A percentile compares a stretch with the other conserved stretches of the same genome.
These are phyloP conservation scores for Waltiozyma solani DNA, from an alignment of 1,139 yeast species.

Conservation along the genomic window DNA sequence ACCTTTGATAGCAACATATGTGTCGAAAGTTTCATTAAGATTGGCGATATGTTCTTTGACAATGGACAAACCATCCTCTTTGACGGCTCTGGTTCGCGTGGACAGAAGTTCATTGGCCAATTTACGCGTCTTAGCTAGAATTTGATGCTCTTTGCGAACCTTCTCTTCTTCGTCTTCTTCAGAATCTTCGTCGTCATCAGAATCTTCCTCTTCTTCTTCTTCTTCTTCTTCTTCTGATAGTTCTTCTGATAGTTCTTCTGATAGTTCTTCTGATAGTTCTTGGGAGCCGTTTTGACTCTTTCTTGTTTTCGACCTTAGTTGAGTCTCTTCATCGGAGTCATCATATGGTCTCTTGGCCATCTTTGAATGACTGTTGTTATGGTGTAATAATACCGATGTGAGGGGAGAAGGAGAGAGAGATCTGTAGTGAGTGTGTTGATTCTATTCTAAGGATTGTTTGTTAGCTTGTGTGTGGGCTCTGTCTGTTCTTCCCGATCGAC, in stretches of 20 bases:
- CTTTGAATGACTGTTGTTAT: too few relatives aligned
- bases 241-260: slow-evolving; percentile 8
- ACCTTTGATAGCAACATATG: slow-evolving; percentile 20
- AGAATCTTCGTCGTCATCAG: slow-evolving; percentile 10
- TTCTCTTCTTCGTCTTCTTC: slow-evolving; percentile 13
- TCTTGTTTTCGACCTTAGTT: slow-evolving; percentile 1
- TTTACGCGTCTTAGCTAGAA: slow-evolving; percentile 13
- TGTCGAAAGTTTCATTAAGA: slow-evolving; percentile 28
- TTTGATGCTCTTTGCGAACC: slow-evolving; percentile 10
- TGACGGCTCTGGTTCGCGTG: slow-evolving; percentile 29
- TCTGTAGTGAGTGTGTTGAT: too few relatives aligned
- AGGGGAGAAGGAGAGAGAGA: too few relatives aligned
- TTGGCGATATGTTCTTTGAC: slow-evolving; percentile 25
- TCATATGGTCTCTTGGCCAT: neutral
- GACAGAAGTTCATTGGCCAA: slow-evolving; percentile 20
- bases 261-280: slow-evolving; percentile 1
- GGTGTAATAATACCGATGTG: too few relatives aligned
- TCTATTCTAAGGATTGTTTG: too few relatives aligned
- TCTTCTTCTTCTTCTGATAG: slow-evolving; percentile 10
- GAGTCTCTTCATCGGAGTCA: neutral
- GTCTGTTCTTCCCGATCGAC: too few relatives aligned
- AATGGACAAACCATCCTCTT: slow-evolving; percentile 31
- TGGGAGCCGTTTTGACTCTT: neutral
- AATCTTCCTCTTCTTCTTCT: slow-evolving; percentile 9
- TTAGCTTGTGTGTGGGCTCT: too few relatives aligned